These are phyloP conservation scores for Aspergillus ellipticus DNA, from an alignment of 495 filamentous ascomycete genomes.

Conservation along the genomic window DNA sequence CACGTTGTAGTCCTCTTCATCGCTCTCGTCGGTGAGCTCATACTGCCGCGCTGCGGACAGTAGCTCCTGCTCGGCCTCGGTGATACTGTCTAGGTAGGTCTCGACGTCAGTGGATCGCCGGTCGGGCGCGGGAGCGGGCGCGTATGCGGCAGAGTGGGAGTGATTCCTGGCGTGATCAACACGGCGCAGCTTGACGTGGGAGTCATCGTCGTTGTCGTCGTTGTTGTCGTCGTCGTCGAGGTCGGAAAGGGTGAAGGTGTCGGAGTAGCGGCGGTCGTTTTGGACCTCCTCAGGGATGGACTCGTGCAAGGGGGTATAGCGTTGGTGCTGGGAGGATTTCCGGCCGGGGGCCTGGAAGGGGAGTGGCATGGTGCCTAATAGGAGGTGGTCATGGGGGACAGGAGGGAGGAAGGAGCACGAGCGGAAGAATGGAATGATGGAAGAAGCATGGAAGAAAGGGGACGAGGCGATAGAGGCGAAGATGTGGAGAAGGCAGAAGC, in stretches of 20 bases:
- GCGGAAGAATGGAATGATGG: background rate
- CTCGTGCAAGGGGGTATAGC: slow-evolving; percentile 9
- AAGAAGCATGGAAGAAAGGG: background rate
- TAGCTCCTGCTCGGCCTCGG: slow-evolving; percentile 24
- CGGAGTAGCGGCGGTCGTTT: slow-evolving; percentile 4
- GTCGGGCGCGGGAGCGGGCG: slow-evolving; percentile 7
- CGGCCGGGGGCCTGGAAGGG: background rate
- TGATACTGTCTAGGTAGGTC: slow-evolving; percentile 20
- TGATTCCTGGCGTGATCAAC: slow-evolving; percentile 4
- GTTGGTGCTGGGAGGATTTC: background rate
- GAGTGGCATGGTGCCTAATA: background rate
- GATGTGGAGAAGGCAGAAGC: background rate
- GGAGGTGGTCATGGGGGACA: background rate
- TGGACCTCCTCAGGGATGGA: slow-evolving; percentile 20
- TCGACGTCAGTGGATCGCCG: slow-evolving; percentile 23
- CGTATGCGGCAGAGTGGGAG: slow-evolving; percentile 12
- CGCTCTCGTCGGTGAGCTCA: slow-evolving; percentile 16
- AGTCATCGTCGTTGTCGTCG: background rate
- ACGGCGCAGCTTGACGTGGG: slow-evolving; percentile 12
- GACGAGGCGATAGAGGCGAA: background rate
- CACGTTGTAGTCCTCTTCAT: slow-evolving; percentile 11
- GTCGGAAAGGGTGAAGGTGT: slow-evolving; percentile 11
- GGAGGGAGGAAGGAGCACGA: background rate
- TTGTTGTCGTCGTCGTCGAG: slow-evolving; percentile 7
- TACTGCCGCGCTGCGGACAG: slow-evolving; percentile 19